Conservation (phyloP, 2,329 filamentous ascomycete species). For the Neofusicoccum kwambonambiense region DNA sequence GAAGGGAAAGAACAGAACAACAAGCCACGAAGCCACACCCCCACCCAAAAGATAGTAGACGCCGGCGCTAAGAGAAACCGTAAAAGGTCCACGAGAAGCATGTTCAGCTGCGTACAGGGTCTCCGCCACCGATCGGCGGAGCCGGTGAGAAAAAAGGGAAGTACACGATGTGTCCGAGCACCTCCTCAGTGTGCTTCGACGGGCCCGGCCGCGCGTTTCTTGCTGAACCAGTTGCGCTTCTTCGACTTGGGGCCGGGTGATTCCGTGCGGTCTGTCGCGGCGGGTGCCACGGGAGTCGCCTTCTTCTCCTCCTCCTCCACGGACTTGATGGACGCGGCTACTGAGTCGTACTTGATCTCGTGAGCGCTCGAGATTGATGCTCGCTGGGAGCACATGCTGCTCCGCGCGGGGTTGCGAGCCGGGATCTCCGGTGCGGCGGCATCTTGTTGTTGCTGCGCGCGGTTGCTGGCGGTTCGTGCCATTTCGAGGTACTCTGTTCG, state of each 20-base stretch:
- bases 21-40: background rate
- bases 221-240: constrained; percentile 16
- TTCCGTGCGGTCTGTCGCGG: background rate
- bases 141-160: background rate
- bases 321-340: background rate
- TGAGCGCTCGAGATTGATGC: background rate
- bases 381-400: background rate
- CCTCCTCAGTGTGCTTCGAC: background rate
- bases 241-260: background rate
- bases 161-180: background rate
- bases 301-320: background rate
- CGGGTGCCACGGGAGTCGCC: no score
- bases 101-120: background rate
- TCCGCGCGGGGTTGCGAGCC: constrained; percentile 6
- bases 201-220: background rate
- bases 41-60: background rate
- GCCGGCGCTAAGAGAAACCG: background rate
- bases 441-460: background rate
- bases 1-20: background rate
- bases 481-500: constrained; percentile 7
- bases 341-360: background rate
- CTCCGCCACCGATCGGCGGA: background rate
- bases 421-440: background rate
- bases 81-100: background rate
- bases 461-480: background rate